phyloP scores from a whole-genome alignment of 1,139 yeast species.

The Yamadazyma songkhlaensis region DNA sequence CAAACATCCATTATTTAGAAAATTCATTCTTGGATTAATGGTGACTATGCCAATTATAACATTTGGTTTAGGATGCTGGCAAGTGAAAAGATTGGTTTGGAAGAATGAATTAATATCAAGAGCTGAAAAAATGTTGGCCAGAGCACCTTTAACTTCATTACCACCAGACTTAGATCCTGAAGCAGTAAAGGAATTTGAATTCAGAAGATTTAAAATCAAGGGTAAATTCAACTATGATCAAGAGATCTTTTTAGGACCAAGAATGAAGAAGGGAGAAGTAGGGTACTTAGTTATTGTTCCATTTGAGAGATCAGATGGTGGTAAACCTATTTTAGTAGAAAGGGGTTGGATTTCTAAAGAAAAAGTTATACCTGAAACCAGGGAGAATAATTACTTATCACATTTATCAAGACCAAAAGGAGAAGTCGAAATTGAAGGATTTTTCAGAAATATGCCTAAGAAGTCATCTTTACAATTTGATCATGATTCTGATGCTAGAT shows the following conservation, averaged over 20 bases:
- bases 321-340: conserved; percentile 68
- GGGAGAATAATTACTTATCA: conserved; percentile 48
- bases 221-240: conserved; percentile 83
- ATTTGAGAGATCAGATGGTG: conserved; percentile 71
- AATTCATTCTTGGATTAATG: conserved; percentile 55
- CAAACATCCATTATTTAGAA: conserved; percentile 40
- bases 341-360: conserved; percentile 91
- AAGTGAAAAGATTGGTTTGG: conserved; percentile 81
- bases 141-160: conserved; percentile 62
- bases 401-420: conserved; percentile 75
- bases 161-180: conserved; percentile 60
- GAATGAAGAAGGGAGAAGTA: conserved; percentile 67
- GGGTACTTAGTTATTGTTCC: conserved; percentile 88
- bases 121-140: conserved; percentile 77
- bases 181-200: conserved; percentile 69
- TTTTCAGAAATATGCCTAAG: conserved; percentile 68
- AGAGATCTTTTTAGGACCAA: conserved; percentile 92
- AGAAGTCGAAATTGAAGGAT: conserved; percentile 68
- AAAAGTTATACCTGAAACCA: conserved; percentile 59
- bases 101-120: conserved; percentile 79
- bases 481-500: conserved; percentile 61
- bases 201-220: conserved; percentile 65
- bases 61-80: conserved; percentile 93
- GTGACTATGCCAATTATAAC: conserved; percentile 86
- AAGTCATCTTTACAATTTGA: conserved; percentile 75